These are phyloP conservation scores for Cucurbita pepo DNA, from an alignment of 306 rosid species.

Conservation along the genomic window DNA sequence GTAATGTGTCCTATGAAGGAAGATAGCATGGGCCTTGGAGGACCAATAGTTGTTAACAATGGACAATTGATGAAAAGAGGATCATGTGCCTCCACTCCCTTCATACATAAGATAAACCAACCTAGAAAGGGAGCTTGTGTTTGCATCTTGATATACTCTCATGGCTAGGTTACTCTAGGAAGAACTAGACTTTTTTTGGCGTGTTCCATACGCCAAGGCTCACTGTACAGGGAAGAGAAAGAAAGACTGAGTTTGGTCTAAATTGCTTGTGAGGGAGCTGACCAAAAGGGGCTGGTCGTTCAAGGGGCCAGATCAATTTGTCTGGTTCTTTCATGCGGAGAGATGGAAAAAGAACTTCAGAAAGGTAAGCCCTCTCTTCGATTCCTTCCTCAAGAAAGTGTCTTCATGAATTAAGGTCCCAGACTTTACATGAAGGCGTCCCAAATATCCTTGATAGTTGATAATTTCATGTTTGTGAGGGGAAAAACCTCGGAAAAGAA, in stretches of 20 bases:
- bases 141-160: no score
- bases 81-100: no score
- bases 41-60: neutral
- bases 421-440: no score
- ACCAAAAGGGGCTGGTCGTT: neutral
- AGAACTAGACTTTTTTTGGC: neutral
- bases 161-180: neutral
- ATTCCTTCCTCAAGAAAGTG: no score
- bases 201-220: neutral
- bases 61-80: neutral
- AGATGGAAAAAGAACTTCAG: no score
- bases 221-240: neutral
- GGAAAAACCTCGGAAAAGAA: no score
- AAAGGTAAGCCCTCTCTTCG: no score
- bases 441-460: no score
- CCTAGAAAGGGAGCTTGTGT: neutral
- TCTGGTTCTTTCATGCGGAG: no score
- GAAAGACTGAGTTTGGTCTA: neutral
- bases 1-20: neutral
- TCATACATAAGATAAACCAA: neutral
- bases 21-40: neutral
- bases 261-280: neutral
- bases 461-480: no score
- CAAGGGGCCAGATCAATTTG: no score
- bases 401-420: no score